Conservation (phyloP, 164 flowering plant species). For the Annona cherimola region DNA sequence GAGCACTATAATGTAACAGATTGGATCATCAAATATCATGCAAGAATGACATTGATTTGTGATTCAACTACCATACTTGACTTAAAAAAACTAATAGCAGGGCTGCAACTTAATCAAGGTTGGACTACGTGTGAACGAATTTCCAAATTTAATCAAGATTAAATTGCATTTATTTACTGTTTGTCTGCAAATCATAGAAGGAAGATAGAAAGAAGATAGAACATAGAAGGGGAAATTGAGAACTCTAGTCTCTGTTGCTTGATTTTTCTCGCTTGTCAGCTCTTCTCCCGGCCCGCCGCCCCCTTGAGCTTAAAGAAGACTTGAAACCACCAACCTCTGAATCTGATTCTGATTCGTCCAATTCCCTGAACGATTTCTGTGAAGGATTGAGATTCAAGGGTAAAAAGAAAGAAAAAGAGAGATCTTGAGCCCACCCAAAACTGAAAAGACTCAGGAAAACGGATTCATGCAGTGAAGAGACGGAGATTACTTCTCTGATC, state of each 20-base stretch:
- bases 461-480: background rate
- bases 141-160: too few species aligned
- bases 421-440: background rate
- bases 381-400: background rate
- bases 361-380: conserved; percentile 61
- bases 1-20: too few species aligned
- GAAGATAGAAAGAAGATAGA: background rate
- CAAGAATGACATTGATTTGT: too few species aligned
- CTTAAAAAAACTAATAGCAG: too few species aligned
- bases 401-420: background rate
- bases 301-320: conserved; percentile 48
- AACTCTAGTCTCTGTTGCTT: background rate
- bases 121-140: too few species aligned
- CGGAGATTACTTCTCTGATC: conserved; percentile 49
- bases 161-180: too few species aligned
- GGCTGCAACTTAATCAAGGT: too few species aligned
- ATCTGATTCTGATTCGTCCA: conserved; percentile 40
- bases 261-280: conserved; percentile 24
- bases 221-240: background rate
- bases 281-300: conserved; percentile 46
- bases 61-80: too few species aligned
- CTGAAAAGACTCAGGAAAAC: background rate
- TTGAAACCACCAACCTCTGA: conserved; percentile 33
- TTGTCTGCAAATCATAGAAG: too few species aligned
- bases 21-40: too few species aligned